Evolutionary conservation across 2,329 filamentous ascomycete species (phyloP), one percentile per base, ranked within the genome.

Genomic region (Aspergillus arachidicola): DNA sequence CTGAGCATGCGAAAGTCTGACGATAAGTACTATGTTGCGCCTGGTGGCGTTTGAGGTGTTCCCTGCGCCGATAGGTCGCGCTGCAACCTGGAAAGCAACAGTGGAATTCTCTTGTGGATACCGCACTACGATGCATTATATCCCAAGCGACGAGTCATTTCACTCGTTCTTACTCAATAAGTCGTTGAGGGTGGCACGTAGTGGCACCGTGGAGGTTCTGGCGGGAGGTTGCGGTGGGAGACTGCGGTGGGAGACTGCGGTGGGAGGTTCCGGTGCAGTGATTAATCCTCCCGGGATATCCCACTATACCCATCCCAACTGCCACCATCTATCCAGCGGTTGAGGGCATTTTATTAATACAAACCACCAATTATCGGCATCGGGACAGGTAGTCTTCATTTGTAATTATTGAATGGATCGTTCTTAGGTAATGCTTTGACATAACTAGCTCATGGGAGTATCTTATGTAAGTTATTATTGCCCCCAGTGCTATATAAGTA

Each of bases 21-120:
- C 59, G 57, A 26, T 58, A 57, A n/a, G 12, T 28, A 28, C 26
- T 19, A 34, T 75, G 71, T 58, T 67, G 63, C 30, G 43, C 41
- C 55, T 64, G 50, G 50, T 75, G 72, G 28, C 72, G 70, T 6
- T 45, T 60, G 3, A 74, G 56, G 48, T 75, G 72, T 57, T 71
- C 68, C 57, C 68, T 74, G 7, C 69, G 71, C 46, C 51, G 66
- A 30, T 74, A 74, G 7, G 60, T 69, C 2, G 68, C 68, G 21
- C 54, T 66, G 56, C 71, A 72, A 9, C 63, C 60, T 28, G 65
- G 61, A 58, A 66, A 66, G 10, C 32, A 23, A 28, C 68, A 70
- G 26, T 23, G 38, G 19, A 66, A 68, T n/a, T 30, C 51, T 12
- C 59, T 59, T 57, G 58, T 34, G 38, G 57, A 36, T 19, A 4